Evolutionary conservation across 108 stramenopile species (phyloP).

Genomic region (Fragilaria crotonensis): DNA sequence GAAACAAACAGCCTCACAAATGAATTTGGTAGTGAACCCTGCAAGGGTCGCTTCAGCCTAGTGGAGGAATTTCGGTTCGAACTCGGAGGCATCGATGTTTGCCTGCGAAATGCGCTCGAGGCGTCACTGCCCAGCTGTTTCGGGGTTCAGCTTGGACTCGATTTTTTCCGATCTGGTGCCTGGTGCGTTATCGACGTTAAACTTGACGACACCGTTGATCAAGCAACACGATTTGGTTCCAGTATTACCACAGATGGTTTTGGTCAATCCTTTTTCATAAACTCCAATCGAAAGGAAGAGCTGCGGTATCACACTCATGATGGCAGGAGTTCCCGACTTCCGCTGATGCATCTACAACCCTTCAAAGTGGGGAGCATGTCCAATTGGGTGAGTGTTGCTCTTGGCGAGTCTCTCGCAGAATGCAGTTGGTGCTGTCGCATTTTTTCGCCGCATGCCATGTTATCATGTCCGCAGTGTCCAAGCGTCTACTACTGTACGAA

Average conservation of each 20-base stretch:
- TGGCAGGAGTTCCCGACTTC: neutral
- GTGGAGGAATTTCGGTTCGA: neutral
- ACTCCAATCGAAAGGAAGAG: constrained; percentile 1
- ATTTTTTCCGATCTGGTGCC: constrained; percentile 6
- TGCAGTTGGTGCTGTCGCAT: neutral
- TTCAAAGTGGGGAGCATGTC: neutral
- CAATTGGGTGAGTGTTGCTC: neutral
- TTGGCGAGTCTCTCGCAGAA: neutral
- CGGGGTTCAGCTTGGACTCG: constrained; percentile 7
- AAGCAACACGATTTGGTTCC: neutral
- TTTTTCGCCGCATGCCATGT: neutral
- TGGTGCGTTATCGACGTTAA: constrained; percentile 2
- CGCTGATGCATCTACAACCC: constrained; percentile 1
- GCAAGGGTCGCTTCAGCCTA: neutral
- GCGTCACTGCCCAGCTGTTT: neutral
- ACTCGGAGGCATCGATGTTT: constrained; percentile 3
- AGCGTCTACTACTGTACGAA: neutral
- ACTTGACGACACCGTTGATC: neutral
- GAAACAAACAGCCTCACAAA: constrained; percentile 1
- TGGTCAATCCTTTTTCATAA: neutral
- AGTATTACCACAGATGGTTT: neutral
- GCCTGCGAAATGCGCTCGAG: neutral
- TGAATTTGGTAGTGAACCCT: neutral
- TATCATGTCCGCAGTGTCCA: neutral
- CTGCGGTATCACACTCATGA: constrained; percentile 5